Evolutionary conservation across 441 rosid species (phyloP).

Genomic region (Brassica hybrid): DNA sequence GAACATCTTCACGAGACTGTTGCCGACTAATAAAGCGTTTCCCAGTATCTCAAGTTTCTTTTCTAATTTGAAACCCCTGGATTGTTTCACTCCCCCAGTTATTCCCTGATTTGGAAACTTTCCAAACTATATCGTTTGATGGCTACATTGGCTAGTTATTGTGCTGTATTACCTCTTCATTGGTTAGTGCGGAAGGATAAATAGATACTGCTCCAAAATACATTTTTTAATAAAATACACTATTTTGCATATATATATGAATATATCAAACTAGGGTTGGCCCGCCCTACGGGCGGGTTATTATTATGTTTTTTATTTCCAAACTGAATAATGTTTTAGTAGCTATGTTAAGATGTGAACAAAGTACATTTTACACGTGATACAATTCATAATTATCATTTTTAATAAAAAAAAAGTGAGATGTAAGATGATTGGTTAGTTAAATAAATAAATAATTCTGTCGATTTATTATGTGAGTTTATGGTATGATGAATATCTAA

Average conservation of each 20-base stretch:
- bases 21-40: not conserved
- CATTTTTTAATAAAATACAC: not conserved
- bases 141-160: not conserved
- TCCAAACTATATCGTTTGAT: not conserved
- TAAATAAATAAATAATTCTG: too few species aligned
- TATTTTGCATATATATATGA: not conserved
- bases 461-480: too few species aligned
- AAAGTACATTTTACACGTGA: too few species aligned
- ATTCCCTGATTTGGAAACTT: not conserved
- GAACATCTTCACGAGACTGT: not conserved
- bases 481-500: too few species aligned
- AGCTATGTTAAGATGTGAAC: too few species aligned
- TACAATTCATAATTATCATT: too few species aligned
- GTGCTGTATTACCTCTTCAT: not conserved
- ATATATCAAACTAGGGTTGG: too few species aligned
- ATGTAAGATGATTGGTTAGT: too few species aligned
- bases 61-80: not conserved
- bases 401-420: too few species aligned
- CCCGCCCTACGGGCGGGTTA: too few species aligned
- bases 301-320: too few species aligned
- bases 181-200: not conserved
- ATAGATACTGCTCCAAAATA: not conserved
- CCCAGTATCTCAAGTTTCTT: not conserved
- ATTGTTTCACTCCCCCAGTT: not conserved
- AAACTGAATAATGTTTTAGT: too few species aligned